A percentile compares a stretch with the other conserved stretches of the same genome.
Conservation (phyloP, 148 eudicot species). For the Pharnaceum exiguum region DNA sequence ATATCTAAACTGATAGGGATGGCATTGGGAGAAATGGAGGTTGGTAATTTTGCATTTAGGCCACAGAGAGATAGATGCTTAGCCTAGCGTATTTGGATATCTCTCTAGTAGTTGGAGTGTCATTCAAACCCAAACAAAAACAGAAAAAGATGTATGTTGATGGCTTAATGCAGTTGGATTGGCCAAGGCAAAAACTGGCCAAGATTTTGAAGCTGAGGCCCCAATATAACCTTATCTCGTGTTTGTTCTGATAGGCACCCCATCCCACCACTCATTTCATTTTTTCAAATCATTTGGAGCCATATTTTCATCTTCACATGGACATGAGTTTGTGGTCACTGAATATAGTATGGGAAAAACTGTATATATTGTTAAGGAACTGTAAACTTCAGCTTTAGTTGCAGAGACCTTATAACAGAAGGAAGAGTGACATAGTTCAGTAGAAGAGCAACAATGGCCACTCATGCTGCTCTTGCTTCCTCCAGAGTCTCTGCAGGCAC, state of each 20-base stretch:
- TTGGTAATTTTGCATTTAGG: background rate
- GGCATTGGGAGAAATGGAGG: background rate
- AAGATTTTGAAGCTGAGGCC: conserved; percentile 21
- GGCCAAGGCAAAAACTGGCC: conserved; percentile 27
- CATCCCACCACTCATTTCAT: conserved; percentile 65
- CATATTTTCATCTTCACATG: conserved; percentile 15
- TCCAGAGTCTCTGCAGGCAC: conserved; percentile 67
- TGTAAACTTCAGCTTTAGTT: conserved; percentile 17
- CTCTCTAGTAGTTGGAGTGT: background rate
- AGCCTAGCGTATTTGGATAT: background rate
- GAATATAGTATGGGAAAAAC: background rate
- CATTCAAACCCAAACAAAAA: background rate
- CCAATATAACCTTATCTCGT: conserved; percentile 60
- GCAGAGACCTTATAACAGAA: no score
- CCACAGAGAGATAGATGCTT: background rate
- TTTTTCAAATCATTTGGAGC: conserved; percentile 25
- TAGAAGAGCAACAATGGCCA: conserved; percentile 37
- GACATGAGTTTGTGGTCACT: background rate
- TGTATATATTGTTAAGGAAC: conserved; percentile 20
- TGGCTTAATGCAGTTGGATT: background rate
- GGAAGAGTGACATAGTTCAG: background rate
- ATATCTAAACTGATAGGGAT: background rate
- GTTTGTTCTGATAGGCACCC: conserved; percentile 21
- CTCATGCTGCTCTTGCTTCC: conserved; percentile 91
- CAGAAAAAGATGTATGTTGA: background rate